Evolutionary conservation across 352 stramenopile genomes (phyloP), one percentile per base, ranked within the genome.

Genomic region (Phytophthora sp.): DNA sequence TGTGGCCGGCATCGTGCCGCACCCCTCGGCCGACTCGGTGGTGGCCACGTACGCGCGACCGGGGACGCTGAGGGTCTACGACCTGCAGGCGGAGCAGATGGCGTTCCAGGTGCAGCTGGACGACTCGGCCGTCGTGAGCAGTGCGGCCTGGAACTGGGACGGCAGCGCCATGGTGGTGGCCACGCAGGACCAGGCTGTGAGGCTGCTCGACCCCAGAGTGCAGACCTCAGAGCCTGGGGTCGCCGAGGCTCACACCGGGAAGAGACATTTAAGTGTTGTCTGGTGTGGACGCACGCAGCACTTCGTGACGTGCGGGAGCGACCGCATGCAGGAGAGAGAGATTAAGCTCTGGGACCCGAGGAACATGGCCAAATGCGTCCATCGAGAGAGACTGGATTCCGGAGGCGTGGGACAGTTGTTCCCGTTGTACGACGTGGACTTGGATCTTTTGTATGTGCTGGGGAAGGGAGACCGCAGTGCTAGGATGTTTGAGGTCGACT

Each of bases 321-420:
- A 88, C 46, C 56, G 51, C 8, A 79, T 90, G 73, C 84, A 91
- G 43, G 84, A 92, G 45, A 59, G 82, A 3, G 87, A 95, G 46
- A 55, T 95, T 10, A 91, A 91, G 62, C 61, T 95, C 5, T 95
- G 84, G 87, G 87, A 95, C 17, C 57, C 70, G 21, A 76, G 84
- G n/a, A 69, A 82, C 31, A 48, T 89, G 7, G 31, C 57, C 17
- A 80, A 77, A 30, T 69, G 77, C 7, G 44, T 92, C 39, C 74
- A 82, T 46, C 76, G 84, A 10, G 84, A 92, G 61, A 80, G 84
- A 0, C 62, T 95, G 12, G 72, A 77, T 53, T 81, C 87, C 28
- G 71, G 75, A n/a, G 74, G 77, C 38, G 82, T 88, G 34, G 87
- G 87, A 0, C 61, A 81, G 44, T 67, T 94, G 23, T 78, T 88